Conservation (phyloP, 257 asterid species). For the Nicotiana undulata region DNA sequence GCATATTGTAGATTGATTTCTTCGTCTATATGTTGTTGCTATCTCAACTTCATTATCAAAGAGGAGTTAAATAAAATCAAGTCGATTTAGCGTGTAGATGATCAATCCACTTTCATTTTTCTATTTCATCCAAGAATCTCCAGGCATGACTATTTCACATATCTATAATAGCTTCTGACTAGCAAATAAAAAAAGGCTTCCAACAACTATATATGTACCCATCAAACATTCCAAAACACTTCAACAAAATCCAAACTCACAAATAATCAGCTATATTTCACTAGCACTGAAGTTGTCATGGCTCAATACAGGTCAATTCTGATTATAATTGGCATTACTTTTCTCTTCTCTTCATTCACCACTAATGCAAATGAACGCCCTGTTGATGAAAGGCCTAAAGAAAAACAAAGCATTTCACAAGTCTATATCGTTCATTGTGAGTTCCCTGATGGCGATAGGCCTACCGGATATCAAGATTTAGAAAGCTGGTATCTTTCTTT, state of each 20-base stretch:
- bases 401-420: not conserved
- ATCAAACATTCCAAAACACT: not conserved
- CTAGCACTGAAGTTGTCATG: not conserved
- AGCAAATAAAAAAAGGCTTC: not conserved
- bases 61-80: not conserved
- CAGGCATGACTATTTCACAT: not conserved
- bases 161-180: not conserved
- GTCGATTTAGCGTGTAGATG: not conserved
- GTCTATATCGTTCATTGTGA: conserved; percentile 31
- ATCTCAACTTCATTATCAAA: not conserved
- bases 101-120: not conserved
- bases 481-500: conserved; percentile 25
- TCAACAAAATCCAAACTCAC: not conserved
- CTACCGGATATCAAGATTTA: not conserved
- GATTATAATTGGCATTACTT: not conserved
- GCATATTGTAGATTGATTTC: not conserved
- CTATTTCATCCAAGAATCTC: not conserved
- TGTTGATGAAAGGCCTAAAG: not conserved
- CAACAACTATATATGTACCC: not conserved
- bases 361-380: not conserved
- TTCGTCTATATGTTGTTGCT: not conserved
- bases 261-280: not conserved
- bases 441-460: not conserved
- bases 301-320: not conserved
- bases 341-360: not conserved